Conservation (phyloP, 192 early-diverging fungal genomes). For the Phycomyces nitens region DNA sequence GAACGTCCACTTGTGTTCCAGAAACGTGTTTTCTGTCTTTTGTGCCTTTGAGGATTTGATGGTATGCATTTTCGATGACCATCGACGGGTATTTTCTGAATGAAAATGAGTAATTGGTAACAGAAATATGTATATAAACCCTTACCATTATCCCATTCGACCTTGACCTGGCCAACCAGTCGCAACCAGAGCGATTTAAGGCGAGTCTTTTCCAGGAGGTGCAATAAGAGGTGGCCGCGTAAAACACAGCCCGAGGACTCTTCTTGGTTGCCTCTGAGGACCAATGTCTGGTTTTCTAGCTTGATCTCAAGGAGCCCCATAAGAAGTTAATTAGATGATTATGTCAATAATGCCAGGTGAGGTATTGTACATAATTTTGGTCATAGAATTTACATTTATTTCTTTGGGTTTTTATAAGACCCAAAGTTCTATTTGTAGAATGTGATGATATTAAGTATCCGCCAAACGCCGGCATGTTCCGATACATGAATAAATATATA, state of each 20-base stretch:
- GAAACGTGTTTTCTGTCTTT: constrained; percentile 36
- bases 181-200: constrained; percentile 45
- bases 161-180: constrained; percentile 51
- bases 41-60: constrained; percentile 22
- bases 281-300: constrained; percentile 31
- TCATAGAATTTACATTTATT: too few species aligned
- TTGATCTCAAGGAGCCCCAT: constrained; percentile 26
- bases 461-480: too few species aligned
- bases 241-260: constrained; percentile 47
- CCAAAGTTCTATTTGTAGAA: too few species aligned
- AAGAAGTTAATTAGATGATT: too few species aligned
- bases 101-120: too few species aligned
- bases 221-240: constrained; percentile 49
- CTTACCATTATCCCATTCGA: constrained; percentile 42
- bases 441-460: too few species aligned
- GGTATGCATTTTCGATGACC: too few species aligned
- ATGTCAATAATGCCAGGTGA: too few species aligned
- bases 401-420: too few species aligned
- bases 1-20: constrained; percentile 57
- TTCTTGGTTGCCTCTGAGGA: constrained; percentile 32
- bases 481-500: too few species aligned
- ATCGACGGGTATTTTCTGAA: too few species aligned
- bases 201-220: constrained; percentile 43
- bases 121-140: not conserved
- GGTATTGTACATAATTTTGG: too few species aligned